Conservation (phyloP, 768 basidiomycete species). For the Terana coerulea region DNA sequence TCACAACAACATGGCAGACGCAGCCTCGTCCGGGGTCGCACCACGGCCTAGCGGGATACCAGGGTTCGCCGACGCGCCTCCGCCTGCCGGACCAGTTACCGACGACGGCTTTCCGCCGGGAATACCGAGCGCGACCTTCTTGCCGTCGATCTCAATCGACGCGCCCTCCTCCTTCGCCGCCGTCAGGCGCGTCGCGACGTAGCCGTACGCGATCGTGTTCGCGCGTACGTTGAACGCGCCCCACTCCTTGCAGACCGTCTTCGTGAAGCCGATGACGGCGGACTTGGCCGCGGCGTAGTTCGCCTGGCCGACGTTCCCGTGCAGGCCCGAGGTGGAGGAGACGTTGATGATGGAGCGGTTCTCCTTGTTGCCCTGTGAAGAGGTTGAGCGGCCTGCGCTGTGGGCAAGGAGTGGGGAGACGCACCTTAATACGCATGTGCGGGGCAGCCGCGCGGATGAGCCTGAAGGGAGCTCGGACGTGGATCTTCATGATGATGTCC, state of each 20-base stretch:
- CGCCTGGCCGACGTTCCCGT: constrained; percentile 83
- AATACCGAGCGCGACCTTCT: constrained; percentile 80
- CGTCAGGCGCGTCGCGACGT: constrained; percentile 79
- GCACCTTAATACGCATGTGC: constrained; percentile 74
- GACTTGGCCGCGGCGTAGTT: constrained; percentile 82
- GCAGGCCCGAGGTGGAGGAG: constrained; percentile 77
- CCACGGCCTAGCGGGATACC: constrained; percentile 66
- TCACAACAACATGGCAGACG: constrained; percentile 71
- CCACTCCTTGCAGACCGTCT: constrained; percentile 89
- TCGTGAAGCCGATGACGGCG: constrained; percentile 75
- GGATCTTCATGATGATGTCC: constrained; percentile 79
- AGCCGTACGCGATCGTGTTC: constrained; percentile 77
- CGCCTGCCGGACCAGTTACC: constrained; percentile 15
- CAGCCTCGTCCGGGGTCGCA: constrained; percentile 73
- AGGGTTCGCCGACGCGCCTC: constrained; percentile 26
- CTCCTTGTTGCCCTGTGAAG: constrained; percentile 44
- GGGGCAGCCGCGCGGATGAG: constrained; percentile 82
- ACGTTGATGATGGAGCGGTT: constrained; percentile 80
- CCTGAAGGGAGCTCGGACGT: constrained; percentile 83
- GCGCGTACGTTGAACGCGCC: constrained; percentile 78
- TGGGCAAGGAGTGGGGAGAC: constrained; percentile 4
- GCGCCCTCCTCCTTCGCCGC: constrained; percentile 75
- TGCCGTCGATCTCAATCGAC: constrained; percentile 75
- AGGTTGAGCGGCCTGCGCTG: neutral
- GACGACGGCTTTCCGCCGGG: constrained; percentile 51